phyloP scores from a whole-genome alignment of 1,139 yeast genomes.

The Kurtzmaniella natalensis region DNA sequence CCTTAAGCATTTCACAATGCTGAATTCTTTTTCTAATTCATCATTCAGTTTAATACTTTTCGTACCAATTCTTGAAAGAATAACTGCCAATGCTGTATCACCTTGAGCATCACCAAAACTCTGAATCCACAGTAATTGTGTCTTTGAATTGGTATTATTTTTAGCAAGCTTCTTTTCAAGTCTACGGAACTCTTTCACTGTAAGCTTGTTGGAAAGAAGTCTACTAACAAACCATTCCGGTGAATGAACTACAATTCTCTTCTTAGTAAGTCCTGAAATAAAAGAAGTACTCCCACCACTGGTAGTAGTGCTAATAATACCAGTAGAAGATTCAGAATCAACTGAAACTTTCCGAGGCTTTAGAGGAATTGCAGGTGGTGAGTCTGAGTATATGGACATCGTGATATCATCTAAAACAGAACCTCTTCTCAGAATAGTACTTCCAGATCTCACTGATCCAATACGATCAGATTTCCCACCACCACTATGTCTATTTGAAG shows the following conservation, averaged over 20 bases:
- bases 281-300: slow-evolving; percentile 2
- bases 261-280: slow-evolving; percentile 10
- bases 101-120: slow-evolving; percentile 38
- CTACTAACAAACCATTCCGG: slow-evolving; percentile 43
- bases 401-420: background rate
- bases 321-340: background rate
- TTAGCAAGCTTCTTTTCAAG: slow-evolving; percentile 31
- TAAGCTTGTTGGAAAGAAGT: slow-evolving; percentile 32
- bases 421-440: background rate
- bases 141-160: slow-evolving; percentile 15
- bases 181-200: slow-evolving; percentile 30
- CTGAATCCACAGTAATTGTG: slow-evolving; percentile 28
- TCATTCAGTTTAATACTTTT: slow-evolving; percentile 44
- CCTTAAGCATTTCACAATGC: slow-evolving; percentile 36
- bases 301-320: background rate
- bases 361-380: background rate
- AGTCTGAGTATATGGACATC: background rate
- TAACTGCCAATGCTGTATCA: slow-evolving; percentile 41
- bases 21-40: slow-evolving; percentile 39
- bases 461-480: background rate
- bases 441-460: background rate
- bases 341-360: background rate
- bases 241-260: slow-evolving; percentile 31
- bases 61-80: slow-evolving; percentile 35
- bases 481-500: background rate